Evolutionary conservation across 2,329 filamentous ascomycete genomes (phyloP), one percentile per base, ranked within the genome.

Genomic region (Phyllosticta capitalensis): DNA sequence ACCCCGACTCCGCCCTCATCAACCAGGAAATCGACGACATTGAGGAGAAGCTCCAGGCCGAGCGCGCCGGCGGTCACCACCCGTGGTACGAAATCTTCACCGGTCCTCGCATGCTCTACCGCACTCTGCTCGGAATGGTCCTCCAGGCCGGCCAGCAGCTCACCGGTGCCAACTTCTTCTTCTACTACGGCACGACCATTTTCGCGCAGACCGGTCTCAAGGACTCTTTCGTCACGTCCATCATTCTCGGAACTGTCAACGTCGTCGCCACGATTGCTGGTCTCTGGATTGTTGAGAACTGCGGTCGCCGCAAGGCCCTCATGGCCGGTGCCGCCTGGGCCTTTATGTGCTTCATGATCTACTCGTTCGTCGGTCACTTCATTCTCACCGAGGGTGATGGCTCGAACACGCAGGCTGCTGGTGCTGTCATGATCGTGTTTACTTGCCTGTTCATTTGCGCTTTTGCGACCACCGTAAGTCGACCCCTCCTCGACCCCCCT

Each of bases 91-190:
- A 88, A 65, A 82, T 84, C 65, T 78, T 90, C 64, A 80, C 81
- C 60, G 77, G 80, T 64, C 86, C 85, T 65, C 84, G 83, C 63
- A 90, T 88, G 79, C 65, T 82, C 5, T 84, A 87, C 70, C 80
- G 86, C 28, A 85, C 83, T 0, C 54, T 83, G 0, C 77, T 88
- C 0, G 85, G 17, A 33, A 61, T 61, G 59, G 38, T 54, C 24
- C 78, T 89, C 1, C 83, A 87, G 70, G 80, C 83, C 50, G 80
- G 85, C 5, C 85, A 88, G 70, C 86, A 89, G 67, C 75, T 89
- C 1, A 87, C 84, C 0, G 86, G 86, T 30, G 83, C 81, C 61
- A 86, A 86, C 72, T 87, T 83, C 72, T 86, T 84, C 75, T 86
- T 87, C 71, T 77, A 77, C 67, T 78, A 78, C 62, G 76, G 76